Base-by-base conservation (phyloP, 192 early-diverging fungal species). In the Thoreauomyces humboldtii region DNA sequence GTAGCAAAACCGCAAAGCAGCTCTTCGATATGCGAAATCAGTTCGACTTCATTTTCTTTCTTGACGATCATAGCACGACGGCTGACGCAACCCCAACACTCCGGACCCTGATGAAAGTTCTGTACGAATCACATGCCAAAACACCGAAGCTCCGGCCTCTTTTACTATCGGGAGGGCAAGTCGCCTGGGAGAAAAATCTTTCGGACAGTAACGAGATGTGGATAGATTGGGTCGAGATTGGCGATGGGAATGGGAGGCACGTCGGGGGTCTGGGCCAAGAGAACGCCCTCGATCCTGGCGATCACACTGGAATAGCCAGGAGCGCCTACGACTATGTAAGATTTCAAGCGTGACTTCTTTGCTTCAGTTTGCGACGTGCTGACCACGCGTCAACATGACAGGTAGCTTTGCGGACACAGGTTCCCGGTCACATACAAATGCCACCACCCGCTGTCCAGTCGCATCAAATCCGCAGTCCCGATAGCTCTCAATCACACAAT, bases 131-230 rank as follows among this genome's bases (percentile, higher is more conserved):
- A 56, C 85, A 76, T 41, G 58, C 73, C 19, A 83, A 81, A 42
- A 59, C 63, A 7, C 75, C 87, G 33, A 63, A 70, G 31, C 71
- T 77, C 24, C 59, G 65, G 33, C 92, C 92, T 0, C 75, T 90
- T 45, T 67, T 96, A 27, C 66, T 96, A 7, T 51, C 75, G 6
- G 94, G 94, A 14, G 94, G 94, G 0, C 92, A 91, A 73, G 73
- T 83, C 33, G 89, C 81, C 1, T 96, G 94, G 94, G 61, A 64
- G 21, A 54, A 69, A 0, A 78, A 71, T 15, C 61, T 86, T 33
- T 81, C 80, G 5, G 72, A 75, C 29, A 61, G 63, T 12, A 81
- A 80, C 34, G 73, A 87, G 27, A 25, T 2, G 29, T 28, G 44
- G 59, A 29, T 67, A 2, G 64, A 68, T 34, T 81, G 61, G 79